Conservation (phyloP, 129 eudicot species). For the Helichrysum umbraculigerum region DNA sequence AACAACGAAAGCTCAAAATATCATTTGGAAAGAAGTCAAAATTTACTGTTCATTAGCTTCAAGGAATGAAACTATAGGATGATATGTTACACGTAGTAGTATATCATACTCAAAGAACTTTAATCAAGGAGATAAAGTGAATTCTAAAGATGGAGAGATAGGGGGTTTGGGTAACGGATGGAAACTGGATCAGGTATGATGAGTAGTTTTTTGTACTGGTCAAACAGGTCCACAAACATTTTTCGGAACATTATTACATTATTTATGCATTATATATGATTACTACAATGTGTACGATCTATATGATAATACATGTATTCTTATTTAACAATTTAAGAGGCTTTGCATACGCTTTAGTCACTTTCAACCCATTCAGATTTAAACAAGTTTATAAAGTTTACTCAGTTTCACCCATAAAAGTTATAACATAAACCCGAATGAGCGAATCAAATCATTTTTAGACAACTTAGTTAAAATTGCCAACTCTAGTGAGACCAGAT, state of each 20-base stretch:
- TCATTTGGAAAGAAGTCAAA: no score
- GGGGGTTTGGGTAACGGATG: not conserved
- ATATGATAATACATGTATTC: not conserved
- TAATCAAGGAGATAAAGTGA: not conserved
- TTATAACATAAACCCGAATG: not conserved
- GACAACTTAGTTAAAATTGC: not conserved
- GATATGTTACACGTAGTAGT: not conserved
- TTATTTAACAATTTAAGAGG: not conserved
- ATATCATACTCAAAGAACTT: conserved; percentile 1
- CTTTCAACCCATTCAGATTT: not conserved
- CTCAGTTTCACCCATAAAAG: not conserved
- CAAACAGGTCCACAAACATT: not conserved
- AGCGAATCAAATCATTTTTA: not conserved
- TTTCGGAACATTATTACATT: not conserved
- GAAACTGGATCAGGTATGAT: not conserved
- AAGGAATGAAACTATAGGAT: no score
- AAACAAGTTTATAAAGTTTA: not conserved
- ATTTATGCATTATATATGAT: not conserved
- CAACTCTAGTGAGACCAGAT: not conserved
- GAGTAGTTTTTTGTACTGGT: not conserved
- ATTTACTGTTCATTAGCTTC: not conserved
- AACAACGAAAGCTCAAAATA: not conserved
- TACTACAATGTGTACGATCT: not conserved
- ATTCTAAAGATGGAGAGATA: not conserved
- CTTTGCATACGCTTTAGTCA: not conserved